phyloP scores from a whole-genome alignment of 352 stramenopile species.

The Globisporangium echinulatum region DNA sequence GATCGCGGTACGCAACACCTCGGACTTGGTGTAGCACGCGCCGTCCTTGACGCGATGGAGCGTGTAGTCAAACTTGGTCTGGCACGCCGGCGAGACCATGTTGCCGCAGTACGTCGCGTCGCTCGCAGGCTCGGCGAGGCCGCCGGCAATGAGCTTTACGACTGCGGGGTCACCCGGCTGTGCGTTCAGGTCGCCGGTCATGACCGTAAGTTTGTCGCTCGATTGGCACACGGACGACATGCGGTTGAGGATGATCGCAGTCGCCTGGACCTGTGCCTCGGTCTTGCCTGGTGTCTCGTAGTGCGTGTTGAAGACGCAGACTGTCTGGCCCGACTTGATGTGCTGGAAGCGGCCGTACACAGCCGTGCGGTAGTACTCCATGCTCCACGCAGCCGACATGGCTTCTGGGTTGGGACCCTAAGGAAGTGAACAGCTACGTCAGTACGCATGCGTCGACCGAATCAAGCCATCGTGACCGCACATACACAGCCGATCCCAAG shows the following conservation, averaged over 20 bases:
- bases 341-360: conserved; percentile 73
- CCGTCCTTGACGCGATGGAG: conserved; percentile 29
- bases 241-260: conserved; percentile 53
- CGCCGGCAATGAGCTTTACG: conserved; percentile 35
- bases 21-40: conserved; percentile 41
- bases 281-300: conserved; percentile 78
- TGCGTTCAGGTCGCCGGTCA: conserved; percentile 69
- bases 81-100: conserved; percentile 46
- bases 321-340: conserved; percentile 38
- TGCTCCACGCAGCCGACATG: conserved; percentile 47
- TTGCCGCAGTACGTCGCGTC: conserved; percentile 64
- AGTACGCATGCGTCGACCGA: no score
- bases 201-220: conserved; percentile 49
- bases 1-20: conserved; percentile 59
- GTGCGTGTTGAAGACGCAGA: conserved; percentile 79
- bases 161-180: conserved; percentile 56
- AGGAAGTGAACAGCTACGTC: no score
- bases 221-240: conserved; percentile 43
- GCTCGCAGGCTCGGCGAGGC: conserved; percentile 34
- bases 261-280: conserved; percentile 55
- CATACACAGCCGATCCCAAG: background rate
- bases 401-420: conserved; percentile 33
- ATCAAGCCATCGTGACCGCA: background rate
- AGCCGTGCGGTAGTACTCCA: conserved; percentile 70
- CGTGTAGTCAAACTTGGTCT: conserved; percentile 71